Percentiles rank a stretch among this genome's conserved stretches.
Conservation (phyloP, 352 stramenopile genomes). For the Phytophthora sojae region DNA sequence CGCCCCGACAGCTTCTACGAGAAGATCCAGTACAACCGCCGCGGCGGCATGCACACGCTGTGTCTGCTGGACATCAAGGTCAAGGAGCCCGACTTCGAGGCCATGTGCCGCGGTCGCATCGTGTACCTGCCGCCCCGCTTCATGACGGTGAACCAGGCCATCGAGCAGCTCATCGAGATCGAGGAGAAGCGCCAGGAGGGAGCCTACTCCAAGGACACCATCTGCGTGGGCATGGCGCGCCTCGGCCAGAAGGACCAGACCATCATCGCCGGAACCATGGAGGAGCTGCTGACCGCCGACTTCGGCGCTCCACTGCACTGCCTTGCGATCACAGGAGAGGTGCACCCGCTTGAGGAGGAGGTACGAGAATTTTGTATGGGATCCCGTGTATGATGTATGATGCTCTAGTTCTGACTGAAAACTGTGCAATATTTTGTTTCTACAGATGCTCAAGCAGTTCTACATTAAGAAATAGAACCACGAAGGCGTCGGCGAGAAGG, state of each 20-base stretch:
- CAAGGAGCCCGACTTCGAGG: slow-evolving; percentile 99
- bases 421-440: background rate
- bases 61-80: slow-evolving; percentile 99
- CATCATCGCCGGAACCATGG: slow-evolving; percentile 96
- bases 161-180: slow-evolving; percentile 97
- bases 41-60: slow-evolving; percentile 97
- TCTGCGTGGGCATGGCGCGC: slow-evolving; percentile 95
- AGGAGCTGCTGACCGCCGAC: slow-evolving; percentile 94
- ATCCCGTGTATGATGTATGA: background rate
- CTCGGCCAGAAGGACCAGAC: slow-evolving; percentile 93
- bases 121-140: slow-evolving; percentile 97
- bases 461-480: slow-evolving; percentile 52
- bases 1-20: slow-evolving; percentile 98
- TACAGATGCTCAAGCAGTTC: slow-evolving; percentile 72
- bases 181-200: slow-evolving; percentile 89
- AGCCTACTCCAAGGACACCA: slow-evolving; percentile 84
- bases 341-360: slow-evolving; percentile 97
- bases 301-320: slow-evolving; percentile 97
- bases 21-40: slow-evolving; percentile 97
- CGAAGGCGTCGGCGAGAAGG: background rate
- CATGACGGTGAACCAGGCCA: slow-evolving; percentile 97
- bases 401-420: background rate
- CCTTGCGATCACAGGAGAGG: slow-evolving; percentile 95
- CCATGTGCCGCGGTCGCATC: slow-evolving; percentile 94
- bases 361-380: slow-evolving; percentile 53